Base-by-base conservation (phyloP, 1,139 yeast species). In the Suhomyces panamericanus region DNA sequence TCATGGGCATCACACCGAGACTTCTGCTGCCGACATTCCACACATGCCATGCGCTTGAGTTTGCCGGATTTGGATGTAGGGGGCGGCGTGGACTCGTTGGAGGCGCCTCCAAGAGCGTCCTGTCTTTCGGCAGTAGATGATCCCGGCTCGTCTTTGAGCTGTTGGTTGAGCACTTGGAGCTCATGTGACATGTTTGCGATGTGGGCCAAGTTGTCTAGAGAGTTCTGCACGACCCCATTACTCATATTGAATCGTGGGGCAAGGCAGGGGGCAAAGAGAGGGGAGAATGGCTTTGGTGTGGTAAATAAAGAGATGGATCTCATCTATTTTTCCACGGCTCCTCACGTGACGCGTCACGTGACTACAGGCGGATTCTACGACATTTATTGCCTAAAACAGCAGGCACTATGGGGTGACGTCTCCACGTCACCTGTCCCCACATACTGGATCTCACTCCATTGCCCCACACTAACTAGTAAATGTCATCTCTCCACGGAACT, bases 21-120 rank as follows among this genome's bases (percentile, higher is more conserved):
- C 66, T 93, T 93, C 62, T 93, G 99, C 64, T 93, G 99, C 15
- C 99, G 78, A 61, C 99, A 93, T 60, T 91, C 96, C 2, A 88
- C 90, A 69, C 99, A 93, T 0, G 98, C 98, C 63, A 90, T 83
- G 50, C 84, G 77, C 59, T 83, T 84, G 13, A 61, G 59, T 44
- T 58, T 66, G 4, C 61, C 63, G 3, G 58, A 35, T 47, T 63
- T 63, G 28, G 33, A 24, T 43, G 42, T 29, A n/a, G 47, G 48
- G 2, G 51, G 45, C 4, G 44, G 45, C n/a, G 49, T 39, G 24
- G 49, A 32, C 15, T 38, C 28, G 39, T 31, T 20, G 37, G 43
- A 35, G 47, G 9, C 51, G 36, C 16, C 42, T 10, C 17, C 17
- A 22, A 22, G 39, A 32, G 37, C 38, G 27, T 32, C 39, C 20